Evolutionary conservation across 1,139 yeast species (phyloP).

Genomic region (Diutina rugosa): DNA sequence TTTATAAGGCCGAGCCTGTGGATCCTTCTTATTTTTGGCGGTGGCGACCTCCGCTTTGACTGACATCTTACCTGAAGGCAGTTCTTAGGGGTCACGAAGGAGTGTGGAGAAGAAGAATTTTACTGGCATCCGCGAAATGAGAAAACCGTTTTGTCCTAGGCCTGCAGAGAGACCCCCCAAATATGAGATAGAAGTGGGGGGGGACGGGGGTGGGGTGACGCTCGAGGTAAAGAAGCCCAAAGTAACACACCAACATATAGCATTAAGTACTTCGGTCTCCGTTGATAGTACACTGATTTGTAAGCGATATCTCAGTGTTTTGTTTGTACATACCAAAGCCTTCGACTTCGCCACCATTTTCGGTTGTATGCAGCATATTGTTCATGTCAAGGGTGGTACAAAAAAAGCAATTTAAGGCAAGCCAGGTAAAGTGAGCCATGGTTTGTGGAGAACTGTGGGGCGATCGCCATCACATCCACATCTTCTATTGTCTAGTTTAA

Average conservation of each 20-base stretch:
- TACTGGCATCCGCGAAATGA: background rate
- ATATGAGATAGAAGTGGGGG: background rate
- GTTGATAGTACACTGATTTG: background rate
- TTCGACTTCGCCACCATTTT: background rate
- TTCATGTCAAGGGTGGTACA: background rate
- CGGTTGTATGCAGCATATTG: background rate
- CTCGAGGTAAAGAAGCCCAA: background rate
- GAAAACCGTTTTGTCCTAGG: background rate
- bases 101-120: background rate
- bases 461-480: background rate
- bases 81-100: background rate
- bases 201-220: background rate
- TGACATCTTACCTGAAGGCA: background rate
- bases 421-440: background rate
- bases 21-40: slow-evolving; percentile 8
- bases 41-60: slow-evolving; percentile 2
- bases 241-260: background rate
- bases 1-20: slow-evolving; percentile 31
- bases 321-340: background rate
- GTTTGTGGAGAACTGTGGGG: background rate
- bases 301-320: background rate
- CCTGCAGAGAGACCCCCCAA: background rate
- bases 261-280: too few relatives aligned
- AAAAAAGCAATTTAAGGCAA: background rate
- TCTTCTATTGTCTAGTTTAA: background rate